These are phyloP conservation scores for Eragrostis tef DNA, from an alignment of 202 grass and related monocot species.

Conservation along the genomic window DNA sequence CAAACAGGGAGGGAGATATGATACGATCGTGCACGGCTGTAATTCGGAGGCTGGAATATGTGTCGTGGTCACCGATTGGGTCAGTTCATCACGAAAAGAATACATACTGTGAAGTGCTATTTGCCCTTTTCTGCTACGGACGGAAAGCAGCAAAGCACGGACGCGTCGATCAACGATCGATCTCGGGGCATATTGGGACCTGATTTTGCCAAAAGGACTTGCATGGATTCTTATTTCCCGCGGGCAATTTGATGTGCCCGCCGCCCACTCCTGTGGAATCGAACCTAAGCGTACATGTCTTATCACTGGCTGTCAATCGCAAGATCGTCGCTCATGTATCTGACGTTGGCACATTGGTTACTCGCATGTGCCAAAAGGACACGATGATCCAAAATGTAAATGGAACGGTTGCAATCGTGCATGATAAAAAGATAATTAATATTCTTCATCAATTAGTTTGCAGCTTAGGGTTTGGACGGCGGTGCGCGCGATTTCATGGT, in stretches of 20 bases:
- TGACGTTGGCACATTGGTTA: not conserved
- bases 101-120: constrained; percentile 3
- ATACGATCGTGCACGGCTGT: constrained; percentile 11
- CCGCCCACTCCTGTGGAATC: constrained; percentile 19
- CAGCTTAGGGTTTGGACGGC: too few relatives aligned
- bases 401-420: not conserved
- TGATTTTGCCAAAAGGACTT: constrained; percentile 17
- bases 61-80: not conserved
- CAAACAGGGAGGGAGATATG: constrained; percentile 16
- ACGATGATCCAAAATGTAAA: not conserved
- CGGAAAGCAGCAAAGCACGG: not conserved
- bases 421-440: too few relatives aligned
- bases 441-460: too few relatives aligned
- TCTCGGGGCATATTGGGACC: constrained; percentile 19
- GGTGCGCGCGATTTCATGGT: too few relatives aligned
- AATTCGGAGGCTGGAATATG: not conserved
- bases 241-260: constrained; percentile 14
- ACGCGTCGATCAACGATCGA: not conserved
- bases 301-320: not conserved
- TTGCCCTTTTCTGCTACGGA: not conserved
- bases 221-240: constrained; percentile 6
- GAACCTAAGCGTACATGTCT: constrained; percentile 1
- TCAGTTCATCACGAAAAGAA: not conserved
- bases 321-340: not conserved
- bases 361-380: not conserved